Conservation (phyloP, 495 filamentous ascomycete species). For the Lasiosphaeriaceae sp. region DNA sequence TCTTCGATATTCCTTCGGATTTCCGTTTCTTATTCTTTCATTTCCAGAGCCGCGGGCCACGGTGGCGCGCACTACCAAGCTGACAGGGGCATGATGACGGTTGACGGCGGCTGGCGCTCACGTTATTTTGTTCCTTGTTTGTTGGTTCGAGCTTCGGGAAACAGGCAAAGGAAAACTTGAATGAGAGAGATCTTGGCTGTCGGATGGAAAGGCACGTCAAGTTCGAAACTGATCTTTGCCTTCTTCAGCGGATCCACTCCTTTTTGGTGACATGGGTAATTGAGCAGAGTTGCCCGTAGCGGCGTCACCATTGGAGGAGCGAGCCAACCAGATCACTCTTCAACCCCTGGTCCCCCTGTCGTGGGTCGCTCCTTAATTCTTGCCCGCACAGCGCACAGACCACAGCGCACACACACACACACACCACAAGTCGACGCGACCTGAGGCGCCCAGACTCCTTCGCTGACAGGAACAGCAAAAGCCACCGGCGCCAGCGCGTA, state of each 20-base stretch:
- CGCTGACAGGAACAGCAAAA: neutral
- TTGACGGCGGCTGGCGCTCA: neutral
- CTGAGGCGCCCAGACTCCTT: neutral
- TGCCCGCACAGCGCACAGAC: too few relatives aligned
- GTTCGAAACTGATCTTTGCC: neutral
- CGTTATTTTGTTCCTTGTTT: neutral
- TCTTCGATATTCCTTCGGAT: neutral
- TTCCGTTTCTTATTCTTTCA: neutral
- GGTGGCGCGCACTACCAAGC: neutral
- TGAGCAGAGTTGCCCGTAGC: conserved; percentile 16
- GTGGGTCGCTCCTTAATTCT: conserved; percentile 13
- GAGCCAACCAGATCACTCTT: conserved; percentile 7
- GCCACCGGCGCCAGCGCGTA: conserved; percentile 5
- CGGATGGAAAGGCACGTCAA: neutral
- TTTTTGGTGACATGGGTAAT: neutral
- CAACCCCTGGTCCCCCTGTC: conserved; percentile 1
- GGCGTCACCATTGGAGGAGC: conserved; percentile 3
- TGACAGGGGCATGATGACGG: neutral
- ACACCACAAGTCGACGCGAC: neutral
- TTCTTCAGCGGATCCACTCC: neutral
- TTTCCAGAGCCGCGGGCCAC: neutral
- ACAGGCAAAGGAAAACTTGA: neutral
- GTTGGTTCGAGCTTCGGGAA: neutral
- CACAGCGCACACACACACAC: too few relatives aligned
- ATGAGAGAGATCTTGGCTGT: too few relatives aligned